Evolutionary conservation across 345 rosid species (phyloP), one percentile per base, ranked within the genome.

Genomic region (Geranium rotundifolium): DNA sequence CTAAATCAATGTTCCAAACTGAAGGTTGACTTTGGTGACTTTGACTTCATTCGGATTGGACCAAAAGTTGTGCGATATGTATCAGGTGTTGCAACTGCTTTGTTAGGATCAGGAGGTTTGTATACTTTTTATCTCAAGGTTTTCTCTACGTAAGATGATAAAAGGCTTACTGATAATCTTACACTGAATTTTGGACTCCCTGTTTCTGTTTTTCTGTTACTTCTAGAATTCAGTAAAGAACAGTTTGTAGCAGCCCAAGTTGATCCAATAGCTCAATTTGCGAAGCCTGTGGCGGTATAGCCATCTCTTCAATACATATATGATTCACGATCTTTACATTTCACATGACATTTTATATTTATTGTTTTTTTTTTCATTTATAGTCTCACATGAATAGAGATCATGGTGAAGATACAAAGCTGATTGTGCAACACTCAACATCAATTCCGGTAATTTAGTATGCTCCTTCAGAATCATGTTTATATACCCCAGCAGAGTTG

Each of bases 21-120:
- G 61, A 79, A 92, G 98, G 97, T 92, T 75, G 98, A 92, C 77
- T 92, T 92, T 31, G 95, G 96, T 57, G 99, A 92, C 82, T 92
- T 89, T 76, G 88, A 85, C 69, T 92, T 92, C 72, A 57, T 89
- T 74, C 81, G 81, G 20, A 81, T 92, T 20, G 85, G 85, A 78
- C 97, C 99, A 29, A 92, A 80, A 67, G 78, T 76, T 59, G 89
- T 89, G 69, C 77, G 90, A 69, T 93, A 81, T 71, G 91, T 92
- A 4, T 89, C 96, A 50, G 99, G 97, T 61, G 82, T 86, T 61
- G 97, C 97, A 62, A 83, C 97, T 56, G 95, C 99, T 67, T 81
- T 86, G 66, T 82, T 89, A 66, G 91, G 96, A 75, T 89, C 97
- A 14, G 99, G 97, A 84, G 99, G 99, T 92, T 31, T 61, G 81